Evolutionary conservation across 768 basidiomycete species (phyloP).

Genomic region (Boletus speciosus): DNA sequence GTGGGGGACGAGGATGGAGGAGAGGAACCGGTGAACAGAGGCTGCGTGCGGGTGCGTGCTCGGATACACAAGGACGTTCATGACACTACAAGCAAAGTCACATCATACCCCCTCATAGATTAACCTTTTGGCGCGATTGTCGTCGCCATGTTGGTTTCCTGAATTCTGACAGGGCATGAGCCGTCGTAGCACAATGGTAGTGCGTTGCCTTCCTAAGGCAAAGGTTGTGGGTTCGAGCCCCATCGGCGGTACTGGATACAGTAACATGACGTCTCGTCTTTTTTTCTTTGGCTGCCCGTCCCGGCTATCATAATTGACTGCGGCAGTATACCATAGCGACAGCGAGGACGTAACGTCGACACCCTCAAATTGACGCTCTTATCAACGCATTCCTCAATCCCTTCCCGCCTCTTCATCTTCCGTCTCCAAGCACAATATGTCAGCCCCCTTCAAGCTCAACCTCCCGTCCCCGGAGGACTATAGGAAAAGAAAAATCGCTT

Average conservation of each 20-base stretch:
- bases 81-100: constrained; percentile 18
- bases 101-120: too few relatives aligned
- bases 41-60: constrained; percentile 55
- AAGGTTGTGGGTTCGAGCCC: constrained; percentile 39
- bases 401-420: not conserved
- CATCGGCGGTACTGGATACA: constrained; percentile 34
- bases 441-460: constrained; percentile 40
- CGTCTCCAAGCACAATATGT: constrained; percentile 13
- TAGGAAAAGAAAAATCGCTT: constrained; percentile 85
- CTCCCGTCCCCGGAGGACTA: constrained; percentile 80
- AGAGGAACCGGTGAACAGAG: constrained; percentile 48
- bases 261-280: constrained; percentile 20
- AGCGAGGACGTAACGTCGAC: not conserved
- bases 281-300: too few relatives aligned
- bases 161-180: constrained; percentile 1
- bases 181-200: constrained; percentile 40
- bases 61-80: constrained; percentile 76
- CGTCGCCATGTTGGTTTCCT: not conserved
- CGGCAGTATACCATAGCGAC: not conserved
- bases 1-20: constrained; percentile 58
- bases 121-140: not conserved
- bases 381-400: not conserved
- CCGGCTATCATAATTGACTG: not conserved
- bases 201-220: constrained; percentile 40
- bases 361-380: not conserved